A percentile compares a stretch with the other conserved stretches of the same genome.
Evolutionary conservation across 139 green algal genomes (phyloP).

Genomic region (Closterium sp.): DNA sequence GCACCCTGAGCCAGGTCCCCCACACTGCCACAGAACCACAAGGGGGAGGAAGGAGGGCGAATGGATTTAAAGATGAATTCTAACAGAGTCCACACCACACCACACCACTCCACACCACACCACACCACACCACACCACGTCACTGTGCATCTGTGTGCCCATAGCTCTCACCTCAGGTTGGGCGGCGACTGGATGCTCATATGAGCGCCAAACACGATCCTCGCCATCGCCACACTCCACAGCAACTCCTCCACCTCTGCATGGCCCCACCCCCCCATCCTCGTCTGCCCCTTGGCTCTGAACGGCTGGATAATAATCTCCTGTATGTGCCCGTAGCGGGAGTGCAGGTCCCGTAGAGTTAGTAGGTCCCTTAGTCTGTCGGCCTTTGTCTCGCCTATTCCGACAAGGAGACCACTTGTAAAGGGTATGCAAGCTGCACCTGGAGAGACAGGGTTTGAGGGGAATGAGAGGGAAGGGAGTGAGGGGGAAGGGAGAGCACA

Average conservation of each 20-base stretch:
- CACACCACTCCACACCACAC: conserved; percentile 47
- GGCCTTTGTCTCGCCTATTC: conserved; percentile 73
- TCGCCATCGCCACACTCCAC: not conserved
- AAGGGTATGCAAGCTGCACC: conserved; percentile 71
- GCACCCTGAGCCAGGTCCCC: too few species aligned
- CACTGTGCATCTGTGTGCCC: not conserved
- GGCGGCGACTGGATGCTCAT: not conserved
- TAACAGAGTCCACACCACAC: not conserved
- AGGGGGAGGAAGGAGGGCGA: too few species aligned
- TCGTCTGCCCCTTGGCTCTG: conserved; percentile 67
- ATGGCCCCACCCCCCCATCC: conserved; percentile 64
- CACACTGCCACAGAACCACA: too few species aligned
- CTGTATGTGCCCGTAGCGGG: conserved; percentile 54
- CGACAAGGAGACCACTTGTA: conserved; percentile 81
- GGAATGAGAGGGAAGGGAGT: not conserved
- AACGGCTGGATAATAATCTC: conserved; percentile 92
- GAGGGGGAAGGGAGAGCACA: too few species aligned
- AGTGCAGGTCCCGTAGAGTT: too few species aligned
- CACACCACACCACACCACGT: too few species aligned
- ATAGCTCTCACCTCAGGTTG: not conserved
- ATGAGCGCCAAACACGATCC: not conserved
- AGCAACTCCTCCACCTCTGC: conserved; percentile 67
- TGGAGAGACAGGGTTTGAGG: not conserved
- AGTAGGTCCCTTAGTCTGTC: conserved; percentile 59
- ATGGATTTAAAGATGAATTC: too few species aligned